phyloP scores from a whole-genome alignment of 2,329 filamentous ascomycete species.

The Calonectria henricotiae region DNA sequence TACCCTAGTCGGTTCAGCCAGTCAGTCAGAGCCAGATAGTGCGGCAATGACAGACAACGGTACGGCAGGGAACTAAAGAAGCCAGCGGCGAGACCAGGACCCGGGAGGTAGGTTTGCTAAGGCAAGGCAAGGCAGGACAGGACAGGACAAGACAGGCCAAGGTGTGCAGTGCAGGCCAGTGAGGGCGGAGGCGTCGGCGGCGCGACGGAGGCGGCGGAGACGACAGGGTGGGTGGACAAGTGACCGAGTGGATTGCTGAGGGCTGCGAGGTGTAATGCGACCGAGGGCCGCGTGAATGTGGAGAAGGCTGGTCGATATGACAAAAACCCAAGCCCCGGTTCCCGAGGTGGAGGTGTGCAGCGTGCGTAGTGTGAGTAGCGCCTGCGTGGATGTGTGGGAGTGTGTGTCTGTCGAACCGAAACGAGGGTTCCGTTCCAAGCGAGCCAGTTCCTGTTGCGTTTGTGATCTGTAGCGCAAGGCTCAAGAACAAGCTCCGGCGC shows the following conservation, averaged over 20 bases:
- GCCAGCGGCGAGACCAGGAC: conserved; percentile 13
- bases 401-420: conserved; percentile 33
- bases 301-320: conserved; percentile 45
- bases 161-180: conserved; percentile 23
- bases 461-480: conserved; percentile 32
- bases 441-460: conserved; percentile 35
- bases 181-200: conserved; percentile 46
- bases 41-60: conserved; percentile 34
- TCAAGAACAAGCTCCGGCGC: conserved; percentile 27
- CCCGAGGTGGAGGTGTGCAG: conserved; percentile 28
- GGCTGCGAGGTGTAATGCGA: conserved; percentile 49
- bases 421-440: conserved; percentile 45
- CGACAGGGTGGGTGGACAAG: conserved; percentile 29
- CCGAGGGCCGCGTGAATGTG: conserved; percentile 50
- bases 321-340: conserved; percentile 34
- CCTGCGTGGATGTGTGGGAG: conserved; percentile 9
- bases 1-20: conserved; percentile 30
- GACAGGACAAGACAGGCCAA: conserved; percentile 30
- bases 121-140: conserved; percentile 38
- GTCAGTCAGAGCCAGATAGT: conserved; percentile 25
- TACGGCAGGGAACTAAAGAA: conserved; percentile 31
- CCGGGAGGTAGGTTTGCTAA: conserved; percentile 33
- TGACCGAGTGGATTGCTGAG: conserved; percentile 32
- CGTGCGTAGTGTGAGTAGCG: conserved; percentile 23
- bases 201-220: conserved; percentile 44